Conservation (phyloP, 768 basidiomycete species). For the Kondoa malvinella region DNA sequence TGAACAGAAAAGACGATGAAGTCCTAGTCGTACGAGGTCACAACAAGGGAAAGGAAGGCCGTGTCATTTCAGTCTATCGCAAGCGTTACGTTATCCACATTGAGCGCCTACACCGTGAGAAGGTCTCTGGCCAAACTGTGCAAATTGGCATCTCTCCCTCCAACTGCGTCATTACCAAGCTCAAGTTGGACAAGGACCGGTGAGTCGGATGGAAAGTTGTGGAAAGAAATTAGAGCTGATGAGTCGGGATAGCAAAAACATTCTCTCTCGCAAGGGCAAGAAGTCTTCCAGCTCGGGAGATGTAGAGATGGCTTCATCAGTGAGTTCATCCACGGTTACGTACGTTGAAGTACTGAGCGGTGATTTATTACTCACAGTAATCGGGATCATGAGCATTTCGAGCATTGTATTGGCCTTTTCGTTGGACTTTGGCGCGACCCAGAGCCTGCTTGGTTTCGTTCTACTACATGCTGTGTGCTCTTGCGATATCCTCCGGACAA, state of each 20-base stretch:
- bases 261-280: background rate
- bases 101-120: constrained; percentile 93
- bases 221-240: background rate
- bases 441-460: too few species aligned
- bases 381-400: background rate
- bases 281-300: background rate
- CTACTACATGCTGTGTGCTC: too few species aligned
- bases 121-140: constrained; percentile 83
- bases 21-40: constrained; percentile 77
- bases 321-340: background rate
- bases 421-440: too few species aligned
- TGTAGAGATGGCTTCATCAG: background rate
- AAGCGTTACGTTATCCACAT: constrained; percentile 91
- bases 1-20: constrained; percentile 96
- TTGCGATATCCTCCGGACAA: too few species aligned
- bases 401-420: background rate
- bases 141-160: constrained; percentile 92
- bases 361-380: background rate
- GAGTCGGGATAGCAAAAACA: background rate
- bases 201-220: background rate
- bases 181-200: constrained; percentile 68
- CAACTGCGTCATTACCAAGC: constrained; percentile 81
- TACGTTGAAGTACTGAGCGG: background rate
- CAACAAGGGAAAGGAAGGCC: constrained; percentile 97
- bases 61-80: constrained; percentile 48